phyloP scores from a whole-genome alignment of 2,329 filamentous ascomycete genomes.

The Pleochaeta shiraiana region DNA sequence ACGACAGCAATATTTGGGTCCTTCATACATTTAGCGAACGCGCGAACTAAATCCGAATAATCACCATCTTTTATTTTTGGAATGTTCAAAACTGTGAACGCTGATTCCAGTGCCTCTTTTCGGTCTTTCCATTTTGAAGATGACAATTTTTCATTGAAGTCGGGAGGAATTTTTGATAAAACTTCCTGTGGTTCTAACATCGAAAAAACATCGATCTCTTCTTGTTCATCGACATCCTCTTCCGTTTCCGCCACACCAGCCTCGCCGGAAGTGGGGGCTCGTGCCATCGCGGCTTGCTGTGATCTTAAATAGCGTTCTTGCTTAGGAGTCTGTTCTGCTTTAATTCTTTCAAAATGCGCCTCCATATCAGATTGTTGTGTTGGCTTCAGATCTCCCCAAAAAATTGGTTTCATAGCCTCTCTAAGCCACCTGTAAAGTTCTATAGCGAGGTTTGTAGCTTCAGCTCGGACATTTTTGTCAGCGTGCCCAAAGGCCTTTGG shows the following conservation, averaged over 20 bases:
- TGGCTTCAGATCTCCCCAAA: slow-evolving; percentile 88
- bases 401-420: slow-evolving; percentile 95
- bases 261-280: slow-evolving; percentile 37
- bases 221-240: slow-evolving; percentile 32
- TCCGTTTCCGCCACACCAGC: slow-evolving; percentile 34
- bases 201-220: slow-evolving; percentile 61
- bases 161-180: slow-evolving; percentile 54
- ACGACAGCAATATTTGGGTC: slow-evolving; percentile 95
- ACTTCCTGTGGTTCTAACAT: slow-evolving; percentile 77
- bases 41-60: slow-evolving; percentile 64
- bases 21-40: slow-evolving; percentile 92
- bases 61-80: slow-evolving; percentile 81
- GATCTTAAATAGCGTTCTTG: slow-evolving; percentile 75
- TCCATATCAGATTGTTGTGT: slow-evolving; percentile 91
- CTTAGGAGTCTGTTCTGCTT: slow-evolving; percentile 67
- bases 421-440: slow-evolving; percentile 95
- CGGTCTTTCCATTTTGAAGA: slow-evolving; percentile 98
- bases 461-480: slow-evolving; percentile 93
- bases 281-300: slow-evolving; percentile 65
- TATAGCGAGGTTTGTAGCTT: slow-evolving; percentile 75
- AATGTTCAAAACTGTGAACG: slow-evolving; percentile 57
- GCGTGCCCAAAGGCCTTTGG: slow-evolving; percentile 89
- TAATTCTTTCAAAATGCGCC: slow-evolving; percentile 82
- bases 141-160: slow-evolving; percentile 62
- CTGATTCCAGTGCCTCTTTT: slow-evolving; percentile 76